A percentile compares a stretch with the other conserved stretches of the same genome.
Conservation (phyloP, 164 flowering plant genomes). For the Malania oleifera region DNA sequence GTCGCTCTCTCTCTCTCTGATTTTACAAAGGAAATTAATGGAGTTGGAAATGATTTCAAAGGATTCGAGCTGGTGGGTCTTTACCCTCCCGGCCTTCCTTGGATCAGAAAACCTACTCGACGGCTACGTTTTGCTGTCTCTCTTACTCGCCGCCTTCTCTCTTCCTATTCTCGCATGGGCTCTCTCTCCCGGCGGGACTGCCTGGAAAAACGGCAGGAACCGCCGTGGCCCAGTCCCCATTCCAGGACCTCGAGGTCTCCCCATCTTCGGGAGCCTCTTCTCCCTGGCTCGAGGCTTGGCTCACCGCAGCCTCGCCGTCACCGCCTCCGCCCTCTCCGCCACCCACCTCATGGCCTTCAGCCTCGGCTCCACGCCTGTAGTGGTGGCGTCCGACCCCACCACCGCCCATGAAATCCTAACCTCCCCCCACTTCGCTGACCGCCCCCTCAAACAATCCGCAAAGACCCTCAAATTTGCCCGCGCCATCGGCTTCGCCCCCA, state of each 20-base stretch:
- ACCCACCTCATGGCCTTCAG: slow-evolving; percentile 68
- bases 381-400: slow-evolving; percentile 52
- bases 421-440: slow-evolving; percentile 57
- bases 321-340: slow-evolving; percentile 22
- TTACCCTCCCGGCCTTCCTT: slow-evolving; percentile 50
- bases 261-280: slow-evolving; percentile 52
- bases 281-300: slow-evolving; percentile 43
- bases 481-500: slow-evolving; percentile 80
- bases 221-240: slow-evolving; percentile 32
- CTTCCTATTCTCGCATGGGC: slow-evolving; percentile 41
- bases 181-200: slow-evolving; percentile 47
- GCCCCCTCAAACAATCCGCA: slow-evolving; percentile 75
- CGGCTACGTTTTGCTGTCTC: slow-evolving; percentile 19
- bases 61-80: slow-evolving; percentile 51
- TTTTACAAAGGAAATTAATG: slow-evolving; percentile 1
- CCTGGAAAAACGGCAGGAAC: slow-evolving; percentile 61
- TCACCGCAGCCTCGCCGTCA: slow-evolving; percentile 49
- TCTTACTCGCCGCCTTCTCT: slow-evolving; percentile 14
- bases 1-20: slow-evolving; percentile 1
- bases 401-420: slow-evolving; percentile 57
- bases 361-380: slow-evolving; percentile 55
- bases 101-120: slow-evolving; percentile 27
- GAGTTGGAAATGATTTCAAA: slow-evolving; percentile 16
- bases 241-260: slow-evolving; percentile 61
- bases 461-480: slow-evolving; percentile 55